Evolutionary conservation across 805 yeast genomes (phyloP), one percentile per base, ranked within the genome.

Genomic region (Metschnikowia lochheadii): DNA sequence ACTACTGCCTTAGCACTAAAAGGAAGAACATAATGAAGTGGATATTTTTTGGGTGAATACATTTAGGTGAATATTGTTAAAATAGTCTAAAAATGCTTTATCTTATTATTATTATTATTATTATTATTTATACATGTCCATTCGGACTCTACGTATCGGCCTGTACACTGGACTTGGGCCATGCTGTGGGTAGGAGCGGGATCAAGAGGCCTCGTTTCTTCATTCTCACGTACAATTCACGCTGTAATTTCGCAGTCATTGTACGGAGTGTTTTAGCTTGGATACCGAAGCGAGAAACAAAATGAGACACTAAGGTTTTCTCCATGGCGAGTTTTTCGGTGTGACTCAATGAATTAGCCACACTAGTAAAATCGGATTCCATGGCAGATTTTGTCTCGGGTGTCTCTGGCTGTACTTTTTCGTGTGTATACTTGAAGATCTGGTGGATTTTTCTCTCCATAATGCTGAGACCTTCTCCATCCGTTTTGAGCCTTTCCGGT

Each of bases 371-470:
- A 13, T 46, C 39, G 29, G 29, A 11, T 14, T 29, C 31, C 33
- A 2, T 5, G 14, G 36, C 3, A 7, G 35, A 13, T 15, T 17
- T 14, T 13, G n/a, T 29, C 26, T 17, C 37, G 6, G 31, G 38
- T 13, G n/a, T 29, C 26, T 17, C 37, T 10, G 31, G 38, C 11
- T 32, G 20, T 17, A 17, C 36, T 10, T 5, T 18, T 18, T 26
- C 31, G 8, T 31, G 43, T 3, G 39, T 40, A 40, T 39, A 50
- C 33, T 61, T 50, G 52, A 73, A 73, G 8, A 73, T 67, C 50
- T 61, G 67, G 49, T 51, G 60, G 26, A 73, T 61, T 47, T 70
- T 60, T 44, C 64, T 64, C 17, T 66, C 64, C 63, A 68, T 63
- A 15, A 62, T 58, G 2, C 68, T 56, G 6, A 64, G 53, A 11